Conservation (phyloP, 768 basidiomycete genomes). For the Mrakia blollopis region DNA sequence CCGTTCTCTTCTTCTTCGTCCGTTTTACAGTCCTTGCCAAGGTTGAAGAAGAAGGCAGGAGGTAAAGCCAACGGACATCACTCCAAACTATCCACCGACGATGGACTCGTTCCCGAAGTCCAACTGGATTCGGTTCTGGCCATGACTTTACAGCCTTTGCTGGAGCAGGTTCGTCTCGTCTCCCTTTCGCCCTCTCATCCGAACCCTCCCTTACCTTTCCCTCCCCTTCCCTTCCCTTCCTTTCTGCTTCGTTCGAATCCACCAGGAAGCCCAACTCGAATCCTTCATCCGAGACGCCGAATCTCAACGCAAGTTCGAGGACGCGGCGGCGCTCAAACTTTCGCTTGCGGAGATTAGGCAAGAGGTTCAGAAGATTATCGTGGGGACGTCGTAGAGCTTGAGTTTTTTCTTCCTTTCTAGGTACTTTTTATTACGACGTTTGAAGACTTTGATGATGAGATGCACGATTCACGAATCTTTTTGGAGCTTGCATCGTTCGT, state of each 20-base stretch:
- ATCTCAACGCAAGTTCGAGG: conserved; percentile 88
- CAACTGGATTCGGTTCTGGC: conserved; percentile 62
- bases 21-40: neutral
- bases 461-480: neutral
- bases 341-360: conserved; percentile 75
- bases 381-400: neutral
- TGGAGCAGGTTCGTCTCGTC: conserved; percentile 60
- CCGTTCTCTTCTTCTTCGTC: neutral
- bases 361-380: conserved; percentile 55
- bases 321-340: conserved; percentile 73
- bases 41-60: conserved; percentile 25
- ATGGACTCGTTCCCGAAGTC: conserved; percentile 3
- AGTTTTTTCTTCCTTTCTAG: neutral
- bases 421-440: neutral
- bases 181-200: too few species aligned
- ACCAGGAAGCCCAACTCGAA: conserved; percentile 72
- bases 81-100: conserved; percentile 3
- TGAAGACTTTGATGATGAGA: neutral
- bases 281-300: conserved; percentile 29
- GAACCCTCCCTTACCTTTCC: neutral
- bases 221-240: neutral
- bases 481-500: too few species aligned
- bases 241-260: neutral
- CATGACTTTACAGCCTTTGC: conserved; percentile 69
- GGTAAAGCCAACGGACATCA: neutral